Evolutionary conservation across 495 filamentous ascomycete genomes (phyloP).

Genomic region (Daldinia bambusicola): DNA sequence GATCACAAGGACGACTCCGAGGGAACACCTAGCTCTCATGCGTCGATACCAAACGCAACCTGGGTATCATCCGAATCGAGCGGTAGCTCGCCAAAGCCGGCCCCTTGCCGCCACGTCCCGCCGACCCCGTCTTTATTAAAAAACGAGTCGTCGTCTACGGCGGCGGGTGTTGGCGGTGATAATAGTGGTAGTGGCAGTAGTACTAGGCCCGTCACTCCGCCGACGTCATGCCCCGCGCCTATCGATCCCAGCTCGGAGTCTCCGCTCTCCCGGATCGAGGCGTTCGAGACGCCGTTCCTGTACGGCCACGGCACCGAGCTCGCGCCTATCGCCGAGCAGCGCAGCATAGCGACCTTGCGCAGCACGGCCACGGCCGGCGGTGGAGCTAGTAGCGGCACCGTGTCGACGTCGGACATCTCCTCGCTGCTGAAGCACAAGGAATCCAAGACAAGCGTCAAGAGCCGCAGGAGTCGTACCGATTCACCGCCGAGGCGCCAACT

Average conservation of each 20-base stretch:
- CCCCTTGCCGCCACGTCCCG: slow-evolving; percentile 41
- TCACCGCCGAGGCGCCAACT: slow-evolving; percentile 17
- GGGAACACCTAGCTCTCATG: slow-evolving; percentile 49
- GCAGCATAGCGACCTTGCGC: slow-evolving; percentile 48
- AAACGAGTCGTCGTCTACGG: not conserved
- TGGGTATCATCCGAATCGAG: slow-evolving; percentile 41
- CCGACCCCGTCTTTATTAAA: slow-evolving; percentile 30
- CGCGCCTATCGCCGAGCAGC: slow-evolving; percentile 54
- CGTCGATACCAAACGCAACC: slow-evolving; percentile 52
- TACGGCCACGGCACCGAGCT: slow-evolving; percentile 56
- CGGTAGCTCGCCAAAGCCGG: slow-evolving; percentile 36
- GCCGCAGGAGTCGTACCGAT: slow-evolving; percentile 15
- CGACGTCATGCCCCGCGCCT: slow-evolving; percentile 10
- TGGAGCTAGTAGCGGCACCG: slow-evolving; percentile 13
- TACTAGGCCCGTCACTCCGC: slow-evolving; percentile 31
- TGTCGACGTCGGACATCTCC: slow-evolving; percentile 43
- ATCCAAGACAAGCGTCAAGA: slow-evolving; percentile 22
- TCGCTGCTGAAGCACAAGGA: slow-evolving; percentile 43
- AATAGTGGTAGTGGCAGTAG: not conserved
- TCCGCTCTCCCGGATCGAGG: slow-evolving; percentile 36
- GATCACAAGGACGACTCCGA: slow-evolving; percentile 53
- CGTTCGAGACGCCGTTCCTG: slow-evolving; percentile 46
- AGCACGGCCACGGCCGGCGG: slow-evolving; percentile 3
- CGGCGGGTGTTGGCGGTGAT: no score
- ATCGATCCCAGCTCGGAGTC: slow-evolving; percentile 42